A percentile compares a stretch with the other conserved stretches of the same genome.
These are phyloP conservation scores for Dittrichia graveolens DNA, from an alignment of 129 eudicot genomes.

Conservation along the genomic window DNA sequence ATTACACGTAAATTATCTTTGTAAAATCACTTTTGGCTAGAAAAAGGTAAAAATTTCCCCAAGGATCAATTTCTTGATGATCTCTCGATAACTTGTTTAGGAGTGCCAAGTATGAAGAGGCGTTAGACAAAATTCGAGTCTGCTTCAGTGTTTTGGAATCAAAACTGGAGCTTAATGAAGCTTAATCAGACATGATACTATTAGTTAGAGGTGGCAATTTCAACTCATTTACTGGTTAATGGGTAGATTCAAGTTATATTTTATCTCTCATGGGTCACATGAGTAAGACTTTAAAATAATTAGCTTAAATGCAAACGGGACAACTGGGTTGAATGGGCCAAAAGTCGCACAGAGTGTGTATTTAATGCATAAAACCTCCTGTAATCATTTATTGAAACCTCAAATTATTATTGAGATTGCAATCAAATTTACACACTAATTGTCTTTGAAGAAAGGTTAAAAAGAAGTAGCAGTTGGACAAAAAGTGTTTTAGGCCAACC, in stretches of 20 bases:
- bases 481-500: neutral
- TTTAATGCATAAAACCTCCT: neutral
- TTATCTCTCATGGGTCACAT: no score
- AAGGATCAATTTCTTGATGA: neutral
- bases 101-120: slow-evolving; percentile 77
- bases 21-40: neutral
- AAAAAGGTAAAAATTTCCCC: neutral
- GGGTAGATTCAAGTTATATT: no score
- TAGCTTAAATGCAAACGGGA: neutral
- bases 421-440: neutral
- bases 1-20: slow-evolving; percentile 37
- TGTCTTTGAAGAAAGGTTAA: neutral
- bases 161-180: slow-evolving; percentile 67
- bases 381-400: neutral
- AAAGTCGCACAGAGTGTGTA: neutral
- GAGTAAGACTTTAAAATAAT: no score
- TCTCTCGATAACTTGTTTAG: slow-evolving; percentile 36
- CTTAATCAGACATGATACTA: slow-evolving; percentile 66
- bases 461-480: neutral
- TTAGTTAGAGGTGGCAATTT: neutral
- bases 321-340: neutral
- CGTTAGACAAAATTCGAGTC: slow-evolving; percentile 81
- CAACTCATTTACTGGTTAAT: neutral
- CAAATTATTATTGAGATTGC: neutral
- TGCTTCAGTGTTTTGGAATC: slow-evolving; percentile 3